These are phyloP conservation scores for Phaseolus lunatus DNA, from an alignment of 306 rosid species.

Conservation along the genomic window DNA sequence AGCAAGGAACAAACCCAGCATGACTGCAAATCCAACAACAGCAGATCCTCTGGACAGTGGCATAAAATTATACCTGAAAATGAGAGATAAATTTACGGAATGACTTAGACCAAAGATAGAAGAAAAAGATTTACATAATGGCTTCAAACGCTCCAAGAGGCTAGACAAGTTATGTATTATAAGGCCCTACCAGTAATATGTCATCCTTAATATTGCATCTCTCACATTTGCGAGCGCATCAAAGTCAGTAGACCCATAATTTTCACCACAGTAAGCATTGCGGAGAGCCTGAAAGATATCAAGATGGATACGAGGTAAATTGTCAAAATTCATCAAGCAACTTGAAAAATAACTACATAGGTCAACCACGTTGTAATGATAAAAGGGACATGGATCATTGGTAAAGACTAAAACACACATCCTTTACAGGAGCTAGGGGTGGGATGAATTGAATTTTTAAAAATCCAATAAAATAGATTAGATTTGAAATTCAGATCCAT, in stretches of 20 bases:
- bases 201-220: constrained; percentile 93
- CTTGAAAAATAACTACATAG: constrained; percentile 10
- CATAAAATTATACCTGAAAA: constrained; percentile 94
- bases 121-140: constrained; percentile 13
- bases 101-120: constrained; percentile 1
- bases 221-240: constrained; percentile 79
- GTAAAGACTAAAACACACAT: constrained; percentile 35
- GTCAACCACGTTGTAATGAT: neutral
- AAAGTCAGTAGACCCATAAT: constrained; percentile 84
- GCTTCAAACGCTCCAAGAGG: constrained; percentile 15
- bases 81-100: constrained; percentile 34
- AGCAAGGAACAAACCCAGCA: constrained; percentile 93
- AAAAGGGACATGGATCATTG: too few relatives aligned
- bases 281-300: constrained; percentile 67
- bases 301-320: constrained; percentile 38
- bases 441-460: too few relatives aligned
- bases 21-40: constrained; percentile 77
- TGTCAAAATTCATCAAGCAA: constrained; percentile 34
- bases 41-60: constrained; percentile 97
- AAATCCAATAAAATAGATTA: too few relatives aligned
- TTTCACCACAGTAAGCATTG: constrained; percentile 88
- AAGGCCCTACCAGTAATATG: constrained; percentile 87
- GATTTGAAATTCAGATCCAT: too few relatives aligned
- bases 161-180: constrained; percentile 22
- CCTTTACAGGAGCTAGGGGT: neutral